phyloP scores from a whole-genome alignment of 2,329 filamentous ascomycete genomes.

The Huntiella abstrusa region DNA sequence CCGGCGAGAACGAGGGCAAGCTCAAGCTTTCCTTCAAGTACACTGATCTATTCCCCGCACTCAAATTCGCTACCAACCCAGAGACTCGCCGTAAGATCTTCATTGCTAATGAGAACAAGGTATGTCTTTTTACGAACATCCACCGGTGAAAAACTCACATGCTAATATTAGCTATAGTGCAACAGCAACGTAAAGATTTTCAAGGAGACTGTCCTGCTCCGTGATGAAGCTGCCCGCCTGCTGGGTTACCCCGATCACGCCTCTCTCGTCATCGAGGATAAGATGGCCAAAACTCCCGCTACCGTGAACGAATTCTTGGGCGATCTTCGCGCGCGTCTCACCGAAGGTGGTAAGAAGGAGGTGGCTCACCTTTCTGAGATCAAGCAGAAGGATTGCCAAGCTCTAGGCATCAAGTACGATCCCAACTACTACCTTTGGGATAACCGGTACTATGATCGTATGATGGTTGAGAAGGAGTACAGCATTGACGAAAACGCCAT shows the following conservation, averaged over 20 bases:
- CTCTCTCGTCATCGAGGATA: constrained; percentile 56
- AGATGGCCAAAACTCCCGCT: constrained; percentile 65
- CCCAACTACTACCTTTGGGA: constrained; percentile 68
- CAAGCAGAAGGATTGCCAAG: constrained; percentile 51
- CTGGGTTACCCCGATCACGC: constrained; percentile 64
- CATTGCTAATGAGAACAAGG: constrained; percentile 64
- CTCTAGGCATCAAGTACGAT: constrained; percentile 39
- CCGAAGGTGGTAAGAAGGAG: constrained; percentile 52
- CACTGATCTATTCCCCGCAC: constrained; percentile 56
- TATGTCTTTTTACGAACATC: constrained; percentile 14
- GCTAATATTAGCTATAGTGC: constrained; percentile 22
- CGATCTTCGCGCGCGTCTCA: constrained; percentile 48
- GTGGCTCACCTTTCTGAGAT: constrained; percentile 49
- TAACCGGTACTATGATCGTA: constrained; percentile 57
- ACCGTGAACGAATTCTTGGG: constrained; percentile 55
- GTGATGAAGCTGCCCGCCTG: constrained; percentile 60
- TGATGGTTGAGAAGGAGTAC: constrained; percentile 66
- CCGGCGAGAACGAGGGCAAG: constrained; percentile 52
- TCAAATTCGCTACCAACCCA: constrained; percentile 57
- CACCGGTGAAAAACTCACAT: background rate
- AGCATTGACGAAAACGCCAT: constrained; percentile 63
- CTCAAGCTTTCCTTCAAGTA: constrained; percentile 68
- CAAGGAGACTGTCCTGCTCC: constrained; percentile 52
- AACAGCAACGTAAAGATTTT: constrained; percentile 56
- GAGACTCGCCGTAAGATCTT: constrained; percentile 51